Conservation (phyloP, 331 rosid genomes). For the Saraca asoca region DNA sequence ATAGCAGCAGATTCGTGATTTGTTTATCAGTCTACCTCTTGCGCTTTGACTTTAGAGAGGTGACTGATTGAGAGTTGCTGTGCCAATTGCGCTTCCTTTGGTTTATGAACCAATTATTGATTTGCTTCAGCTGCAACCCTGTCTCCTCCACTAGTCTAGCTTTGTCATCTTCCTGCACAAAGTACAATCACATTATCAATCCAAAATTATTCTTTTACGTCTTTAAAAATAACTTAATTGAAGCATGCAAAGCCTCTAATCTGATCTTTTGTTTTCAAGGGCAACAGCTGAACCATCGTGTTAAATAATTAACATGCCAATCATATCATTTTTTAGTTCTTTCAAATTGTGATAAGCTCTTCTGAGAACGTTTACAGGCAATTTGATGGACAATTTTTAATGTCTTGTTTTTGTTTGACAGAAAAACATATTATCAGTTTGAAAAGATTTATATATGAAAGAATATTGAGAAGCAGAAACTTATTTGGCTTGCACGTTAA, state of each 20-base stretch:
- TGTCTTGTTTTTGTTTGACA: conserved; percentile 12
- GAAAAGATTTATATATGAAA: not conserved
- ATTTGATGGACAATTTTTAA: not conserved
- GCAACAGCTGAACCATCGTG: no score
- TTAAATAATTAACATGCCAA: no score
- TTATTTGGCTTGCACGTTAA: not conserved
- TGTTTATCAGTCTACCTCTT: conserved; percentile 55
- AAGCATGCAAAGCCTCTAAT: no score
- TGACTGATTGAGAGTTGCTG: conserved; percentile 88
- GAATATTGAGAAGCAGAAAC: conserved; percentile 9
- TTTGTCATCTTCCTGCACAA: conserved; percentile 92
- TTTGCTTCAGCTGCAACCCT: conserved; percentile 96
- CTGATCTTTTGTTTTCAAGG: not conserved
- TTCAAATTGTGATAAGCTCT: no score
- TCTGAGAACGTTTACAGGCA: no score
- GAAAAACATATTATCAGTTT: not conserved
- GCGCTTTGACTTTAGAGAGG: conserved; percentile 96
- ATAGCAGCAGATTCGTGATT: conserved; percentile 18
- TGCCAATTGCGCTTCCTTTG: conserved; percentile 99
- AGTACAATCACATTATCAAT: not conserved
- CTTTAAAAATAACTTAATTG: no score
- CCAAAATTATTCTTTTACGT: not conserved
- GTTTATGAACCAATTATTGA: conserved; percentile 96
- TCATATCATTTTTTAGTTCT: no score
- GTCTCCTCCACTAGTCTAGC: conserved; percentile 98